Evolutionary conservation across 768 basidiomycete genomes (phyloP).

Genomic region (Symmetrospora coprosmae): DNA sequence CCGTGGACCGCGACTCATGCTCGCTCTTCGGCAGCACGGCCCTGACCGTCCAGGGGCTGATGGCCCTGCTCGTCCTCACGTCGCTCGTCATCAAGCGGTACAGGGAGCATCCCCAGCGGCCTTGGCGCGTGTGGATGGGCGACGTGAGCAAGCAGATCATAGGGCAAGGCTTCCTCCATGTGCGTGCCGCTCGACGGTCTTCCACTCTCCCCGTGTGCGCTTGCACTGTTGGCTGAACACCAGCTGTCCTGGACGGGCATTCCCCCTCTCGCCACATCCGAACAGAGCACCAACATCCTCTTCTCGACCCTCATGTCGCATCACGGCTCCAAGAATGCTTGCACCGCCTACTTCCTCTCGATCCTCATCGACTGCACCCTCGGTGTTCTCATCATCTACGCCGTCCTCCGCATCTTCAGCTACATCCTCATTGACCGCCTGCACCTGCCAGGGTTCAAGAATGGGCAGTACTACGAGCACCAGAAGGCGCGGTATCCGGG

Average conservation of each 20-base stretch:
- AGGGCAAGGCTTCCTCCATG: conserved; percentile 38
- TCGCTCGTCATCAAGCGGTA: conserved; percentile 80
- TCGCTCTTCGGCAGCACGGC: conserved; percentile 44
- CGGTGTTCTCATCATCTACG: conserved; percentile 64
- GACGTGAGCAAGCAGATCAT: conserved; percentile 44
- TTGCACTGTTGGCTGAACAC: conserved; percentile 8
- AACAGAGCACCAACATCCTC: conserved; percentile 1
- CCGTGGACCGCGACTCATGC: conserved; percentile 42
- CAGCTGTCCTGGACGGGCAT: not conserved
- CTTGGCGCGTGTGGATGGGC: conserved; percentile 79
- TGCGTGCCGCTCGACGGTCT: not conserved
- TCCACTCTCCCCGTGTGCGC: not conserved
- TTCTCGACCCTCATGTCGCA: conserved; percentile 50
- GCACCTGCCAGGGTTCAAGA: conserved; percentile 60
- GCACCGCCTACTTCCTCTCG: conserved; percentile 63
- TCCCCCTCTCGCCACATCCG: not conserved
- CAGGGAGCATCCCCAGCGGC: conserved; percentile 65
- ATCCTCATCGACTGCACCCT: conserved; percentile 82
- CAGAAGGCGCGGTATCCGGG: not conserved
- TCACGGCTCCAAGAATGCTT: conserved; percentile 62
- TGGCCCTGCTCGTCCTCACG: conserved; percentile 81
- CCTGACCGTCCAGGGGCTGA: conserved; percentile 59
- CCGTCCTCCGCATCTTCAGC: conserved; percentile 42
- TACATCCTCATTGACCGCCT: conserved; percentile 52
- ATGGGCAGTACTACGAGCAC: conserved; percentile 64